These are phyloP conservation scores for Citrullus mucosospermus DNA, from an alignment of 306 rosid genomes.

Conservation along the genomic window DNA sequence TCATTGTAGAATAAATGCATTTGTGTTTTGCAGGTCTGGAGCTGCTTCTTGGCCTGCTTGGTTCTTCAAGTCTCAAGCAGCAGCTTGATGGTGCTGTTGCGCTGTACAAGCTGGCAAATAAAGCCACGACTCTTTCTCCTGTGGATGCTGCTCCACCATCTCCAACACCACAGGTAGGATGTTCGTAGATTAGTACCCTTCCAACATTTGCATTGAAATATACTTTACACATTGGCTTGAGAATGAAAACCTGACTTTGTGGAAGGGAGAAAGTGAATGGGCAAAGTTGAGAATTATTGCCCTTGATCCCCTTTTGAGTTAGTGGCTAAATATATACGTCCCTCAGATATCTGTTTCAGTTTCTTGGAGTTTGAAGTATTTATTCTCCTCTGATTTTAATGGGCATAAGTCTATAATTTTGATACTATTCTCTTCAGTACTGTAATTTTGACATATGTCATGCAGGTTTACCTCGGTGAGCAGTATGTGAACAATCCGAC, in stretches of 20 bases:
- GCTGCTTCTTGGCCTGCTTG: constrained; percentile 78
- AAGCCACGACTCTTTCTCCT: constrained; percentile 65
- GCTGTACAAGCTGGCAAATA: constrained; percentile 73
- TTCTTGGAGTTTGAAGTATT: background rate
- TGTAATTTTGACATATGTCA: constrained; percentile 7
- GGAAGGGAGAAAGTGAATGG: background rate
- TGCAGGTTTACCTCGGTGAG: constrained; percentile 96
- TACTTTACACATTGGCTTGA: background rate
- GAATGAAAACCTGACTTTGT: background rate
- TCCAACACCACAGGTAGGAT: constrained; percentile 84
- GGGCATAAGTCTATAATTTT: background rate
- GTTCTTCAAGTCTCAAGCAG: constrained; percentile 56
- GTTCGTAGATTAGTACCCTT: background rate
- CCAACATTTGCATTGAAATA: background rate
- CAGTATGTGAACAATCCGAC: constrained; percentile 75
- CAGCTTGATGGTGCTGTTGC: constrained; percentile 96
- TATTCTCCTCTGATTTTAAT: background rate
- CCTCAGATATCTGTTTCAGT: background rate
- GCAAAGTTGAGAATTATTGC: background rate
- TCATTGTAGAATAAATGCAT: background rate
- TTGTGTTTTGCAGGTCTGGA: constrained; percentile 53
- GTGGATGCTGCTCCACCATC: constrained; percentile 94
- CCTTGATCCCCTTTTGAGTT: background rate
- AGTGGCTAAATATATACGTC: background rate
- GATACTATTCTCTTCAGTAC: background rate